Percentiles rank a stretch among this genome's conserved stretches.
Evolutionary conservation across 345 rosid species (phyloP).

Genomic region (Nasturtium officinale): DNA sequence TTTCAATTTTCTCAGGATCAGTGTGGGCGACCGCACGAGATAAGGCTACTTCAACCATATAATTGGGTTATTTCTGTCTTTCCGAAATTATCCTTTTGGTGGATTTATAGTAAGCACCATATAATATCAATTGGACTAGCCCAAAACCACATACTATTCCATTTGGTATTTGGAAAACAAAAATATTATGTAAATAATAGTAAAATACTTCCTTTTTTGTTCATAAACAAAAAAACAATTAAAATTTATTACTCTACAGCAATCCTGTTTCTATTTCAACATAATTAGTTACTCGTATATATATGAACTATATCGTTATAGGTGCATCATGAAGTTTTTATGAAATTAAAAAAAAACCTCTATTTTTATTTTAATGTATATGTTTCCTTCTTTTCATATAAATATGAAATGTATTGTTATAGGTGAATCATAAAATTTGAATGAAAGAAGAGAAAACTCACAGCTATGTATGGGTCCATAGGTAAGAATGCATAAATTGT

Average conservation of each 20-base stretch:
- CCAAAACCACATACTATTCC: slow-evolving; percentile 66
- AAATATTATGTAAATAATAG: not conserved
- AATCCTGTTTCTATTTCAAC: not conserved
- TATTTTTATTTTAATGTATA: too few species aligned
- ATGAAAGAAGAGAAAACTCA: slow-evolving; percentile 34
- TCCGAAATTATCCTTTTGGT: slow-evolving; percentile 56
- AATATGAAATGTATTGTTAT: not conserved
- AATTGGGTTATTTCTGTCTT: slow-evolving; percentile 30
- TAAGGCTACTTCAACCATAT: slow-evolving; percentile 31
- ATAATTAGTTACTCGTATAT: not conserved
- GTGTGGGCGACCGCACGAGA: slow-evolving; percentile 42
- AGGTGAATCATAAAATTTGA: slow-evolving; percentile 7
- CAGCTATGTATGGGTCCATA: slow-evolving; percentile 70
- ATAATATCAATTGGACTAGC: slow-evolving; percentile 60
- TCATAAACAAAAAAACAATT: not conserved
- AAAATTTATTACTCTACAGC: not conserved
- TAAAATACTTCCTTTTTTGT: not conserved
- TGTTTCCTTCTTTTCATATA: too few species aligned
- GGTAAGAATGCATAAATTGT: slow-evolving; percentile 67
- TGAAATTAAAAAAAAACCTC: not conserved
- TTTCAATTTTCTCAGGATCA: not conserved
- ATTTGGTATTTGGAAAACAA: slow-evolving; percentile 61
- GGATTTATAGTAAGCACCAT: slow-evolving; percentile 65
- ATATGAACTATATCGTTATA: not conserved
- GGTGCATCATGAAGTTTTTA: not conserved